Percentiles rank a stretch among this genome's conserved stretches.
Evolutionary conservation across 371 early-diverging fungal species (phyloP).

Genomic region (Circinella umbellata): DNA sequence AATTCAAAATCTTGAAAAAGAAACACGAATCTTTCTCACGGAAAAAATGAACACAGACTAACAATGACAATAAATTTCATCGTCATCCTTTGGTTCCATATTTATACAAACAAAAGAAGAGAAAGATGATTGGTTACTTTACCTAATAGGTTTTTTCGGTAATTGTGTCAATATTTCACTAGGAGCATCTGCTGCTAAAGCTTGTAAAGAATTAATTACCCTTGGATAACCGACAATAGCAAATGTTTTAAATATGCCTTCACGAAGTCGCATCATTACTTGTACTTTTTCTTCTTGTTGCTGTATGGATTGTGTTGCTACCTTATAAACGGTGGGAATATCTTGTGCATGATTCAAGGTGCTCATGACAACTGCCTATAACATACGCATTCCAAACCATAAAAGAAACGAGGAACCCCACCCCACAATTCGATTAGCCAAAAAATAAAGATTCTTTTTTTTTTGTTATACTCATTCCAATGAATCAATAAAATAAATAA

Average conservation of each 20-base stretch:
- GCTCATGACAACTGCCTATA: conserved; percentile 15
- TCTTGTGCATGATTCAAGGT: conserved; percentile 11
- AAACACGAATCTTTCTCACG: too few relatives aligned
- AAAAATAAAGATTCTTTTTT: neutral
- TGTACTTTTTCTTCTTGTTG: conserved; percentile 13
- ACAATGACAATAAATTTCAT: too few relatives aligned
- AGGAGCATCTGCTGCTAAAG: conserved; percentile 28
- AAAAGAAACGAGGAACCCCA: too few relatives aligned
- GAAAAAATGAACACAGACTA: too few relatives aligned
- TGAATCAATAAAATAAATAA: neutral
- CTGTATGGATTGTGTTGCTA: conserved; percentile 18
- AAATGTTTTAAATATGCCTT: conserved; percentile 40
- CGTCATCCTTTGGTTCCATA: too few relatives aligned
- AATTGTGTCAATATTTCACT: conserved; percentile 18
- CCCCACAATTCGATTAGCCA: neutral
- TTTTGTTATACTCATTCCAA: neutral
- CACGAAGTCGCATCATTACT: conserved; percentile 36
- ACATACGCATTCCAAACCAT: too few relatives aligned
- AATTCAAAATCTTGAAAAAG: too few relatives aligned
- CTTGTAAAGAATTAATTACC: conserved; percentile 40
- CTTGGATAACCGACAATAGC: conserved; percentile 45
- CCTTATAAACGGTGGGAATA: conserved; percentile 24
- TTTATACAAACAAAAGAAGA: too few relatives aligned
- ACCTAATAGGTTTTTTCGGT: conserved; percentile 22
- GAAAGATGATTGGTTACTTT: neutral